phyloP scores from a whole-genome alignment of 2,329 filamentous ascomycete genomes.

The Rutstroemia sp. region DNA sequence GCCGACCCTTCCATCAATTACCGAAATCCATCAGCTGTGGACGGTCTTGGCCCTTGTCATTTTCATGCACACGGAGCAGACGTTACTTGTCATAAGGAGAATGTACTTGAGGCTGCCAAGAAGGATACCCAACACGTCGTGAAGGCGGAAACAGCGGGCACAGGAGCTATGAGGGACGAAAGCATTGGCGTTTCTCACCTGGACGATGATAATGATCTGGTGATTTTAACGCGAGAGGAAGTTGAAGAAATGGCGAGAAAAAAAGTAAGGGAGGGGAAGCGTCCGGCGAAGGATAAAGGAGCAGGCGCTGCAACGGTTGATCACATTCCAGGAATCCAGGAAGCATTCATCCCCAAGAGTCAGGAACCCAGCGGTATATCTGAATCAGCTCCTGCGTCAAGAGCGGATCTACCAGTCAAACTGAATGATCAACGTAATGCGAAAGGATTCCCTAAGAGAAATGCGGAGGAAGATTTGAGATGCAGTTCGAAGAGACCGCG shows the following conservation, averaged over 20 bases:
- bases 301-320: background rate
- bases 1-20: background rate
- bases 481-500: background rate
- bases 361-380: too few species aligned
- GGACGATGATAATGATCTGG: background rate
- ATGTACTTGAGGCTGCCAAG: background rate
- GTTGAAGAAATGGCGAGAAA: background rate
- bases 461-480: background rate
- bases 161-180: background rate
- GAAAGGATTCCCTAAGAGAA: background rate
- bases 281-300: background rate
- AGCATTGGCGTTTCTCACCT: background rate
- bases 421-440: background rate
- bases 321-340: background rate
- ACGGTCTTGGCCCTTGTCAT: background rate
- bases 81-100: background rate
- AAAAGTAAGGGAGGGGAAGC: background rate
- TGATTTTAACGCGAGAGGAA: background rate
- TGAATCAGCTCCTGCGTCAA: too few species aligned
- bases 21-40: background rate
- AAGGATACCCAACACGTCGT: too few species aligned
- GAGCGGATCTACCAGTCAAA: background rate
- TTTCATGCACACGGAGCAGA: slow-evolving; percentile 2
- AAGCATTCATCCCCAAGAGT: background rate
- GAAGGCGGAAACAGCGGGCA: too few species aligned